phyloP scores from a whole-genome alignment of 768 basidiomycete species.

The Psilocybe cyanescens region DNA sequence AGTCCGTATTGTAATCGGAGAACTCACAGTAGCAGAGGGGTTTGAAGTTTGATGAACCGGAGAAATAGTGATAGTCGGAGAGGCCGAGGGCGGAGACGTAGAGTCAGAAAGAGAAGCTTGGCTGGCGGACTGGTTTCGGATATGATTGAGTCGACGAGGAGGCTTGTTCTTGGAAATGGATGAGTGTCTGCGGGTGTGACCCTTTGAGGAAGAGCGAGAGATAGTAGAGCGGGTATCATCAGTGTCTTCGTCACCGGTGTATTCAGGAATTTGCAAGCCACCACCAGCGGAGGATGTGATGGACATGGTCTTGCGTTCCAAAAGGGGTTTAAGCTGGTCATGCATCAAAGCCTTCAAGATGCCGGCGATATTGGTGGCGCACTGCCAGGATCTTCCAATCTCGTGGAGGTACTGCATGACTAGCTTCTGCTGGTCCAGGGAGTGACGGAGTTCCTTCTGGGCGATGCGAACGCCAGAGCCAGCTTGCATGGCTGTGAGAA shows the following conservation, averaged over 20 bases:
- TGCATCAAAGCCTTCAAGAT: constrained; percentile 48
- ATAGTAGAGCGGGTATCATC: constrained; percentile 11
- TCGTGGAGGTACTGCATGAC: constrained; percentile 56
- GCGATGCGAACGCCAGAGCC: constrained; percentile 51
- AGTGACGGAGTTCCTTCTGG: constrained; percentile 46
- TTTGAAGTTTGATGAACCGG: constrained; percentile 12
- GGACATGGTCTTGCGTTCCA: constrained; percentile 32
- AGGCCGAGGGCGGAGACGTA: constrained; percentile 13
- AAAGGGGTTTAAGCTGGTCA: constrained; percentile 44
- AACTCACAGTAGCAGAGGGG: constrained; percentile 13
- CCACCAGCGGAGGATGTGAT: constrained; percentile 13
- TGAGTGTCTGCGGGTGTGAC: constrained; percentile 15
- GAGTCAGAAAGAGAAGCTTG: constrained; percentile 13
- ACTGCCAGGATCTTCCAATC: constrained; percentile 57
- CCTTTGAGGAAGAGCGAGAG: constrained; percentile 15
- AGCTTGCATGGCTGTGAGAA: constrained; percentile 57
- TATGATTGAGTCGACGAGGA: constrained; percentile 14
- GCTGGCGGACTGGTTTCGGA: constrained; percentile 16
- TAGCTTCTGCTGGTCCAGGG: constrained; percentile 45
- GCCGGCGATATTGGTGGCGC: constrained; percentile 50
- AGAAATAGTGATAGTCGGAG: constrained; percentile 19
- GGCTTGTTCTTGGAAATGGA: constrained; percentile 13
- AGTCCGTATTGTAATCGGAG: constrained; percentile 20
- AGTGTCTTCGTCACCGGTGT: constrained; percentile 16
- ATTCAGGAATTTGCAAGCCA: constrained; percentile 10